phyloP scores from a whole-genome alignment of 129 eudicot species.

The Tagetes erecta region DNA sequence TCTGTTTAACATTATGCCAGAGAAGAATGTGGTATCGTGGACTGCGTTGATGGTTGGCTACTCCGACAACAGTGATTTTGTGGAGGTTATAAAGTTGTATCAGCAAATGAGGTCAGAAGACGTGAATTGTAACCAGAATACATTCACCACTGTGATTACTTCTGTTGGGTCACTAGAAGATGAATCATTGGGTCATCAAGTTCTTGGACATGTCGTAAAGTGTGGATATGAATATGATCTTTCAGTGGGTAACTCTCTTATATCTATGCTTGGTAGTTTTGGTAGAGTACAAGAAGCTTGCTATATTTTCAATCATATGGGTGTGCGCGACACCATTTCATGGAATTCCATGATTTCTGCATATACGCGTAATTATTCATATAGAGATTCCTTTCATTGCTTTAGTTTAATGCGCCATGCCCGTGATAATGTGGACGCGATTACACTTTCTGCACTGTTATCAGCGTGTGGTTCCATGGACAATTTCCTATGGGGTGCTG shows the following conservation, averaged over 20 bases:
- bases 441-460: slow-evolving; percentile 65
- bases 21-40: slow-evolving; percentile 79
- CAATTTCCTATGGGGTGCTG: slow-evolving; percentile 58
- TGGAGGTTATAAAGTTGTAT: slow-evolving; percentile 52
- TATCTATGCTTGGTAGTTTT: slow-evolving; percentile 73
- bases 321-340: slow-evolving; percentile 59
- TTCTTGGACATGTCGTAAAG: slow-evolving; percentile 67
- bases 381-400: slow-evolving; percentile 42
- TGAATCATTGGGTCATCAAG: slow-evolving; percentile 55
- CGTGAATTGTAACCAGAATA: slow-evolving; percentile 59
- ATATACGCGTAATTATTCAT: slow-evolving; percentile 45
- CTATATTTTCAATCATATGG: slow-evolving; percentile 60
- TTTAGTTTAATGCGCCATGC: slow-evolving; percentile 65
- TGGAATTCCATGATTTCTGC: slow-evolving; percentile 89
- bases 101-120: slow-evolving; percentile 52
- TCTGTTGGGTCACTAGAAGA: slow-evolving; percentile 65
- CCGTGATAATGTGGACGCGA: slow-evolving; percentile 47
- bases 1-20: slow-evolving; percentile 75
- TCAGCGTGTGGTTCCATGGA: slow-evolving; percentile 51
- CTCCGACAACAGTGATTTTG: slow-evolving; percentile 36
- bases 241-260: slow-evolving; percentile 66
- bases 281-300: slow-evolving; percentile 45
- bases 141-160: slow-evolving; percentile 63
- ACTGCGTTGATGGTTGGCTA: slow-evolving; percentile 77
- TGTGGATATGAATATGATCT: slow-evolving; percentile 53